Evolutionary conservation across 2,329 filamentous ascomycete species (phyloP), one percentile per base, ranked within the genome.

Genomic region (Lachnellula occidentalis): DNA sequence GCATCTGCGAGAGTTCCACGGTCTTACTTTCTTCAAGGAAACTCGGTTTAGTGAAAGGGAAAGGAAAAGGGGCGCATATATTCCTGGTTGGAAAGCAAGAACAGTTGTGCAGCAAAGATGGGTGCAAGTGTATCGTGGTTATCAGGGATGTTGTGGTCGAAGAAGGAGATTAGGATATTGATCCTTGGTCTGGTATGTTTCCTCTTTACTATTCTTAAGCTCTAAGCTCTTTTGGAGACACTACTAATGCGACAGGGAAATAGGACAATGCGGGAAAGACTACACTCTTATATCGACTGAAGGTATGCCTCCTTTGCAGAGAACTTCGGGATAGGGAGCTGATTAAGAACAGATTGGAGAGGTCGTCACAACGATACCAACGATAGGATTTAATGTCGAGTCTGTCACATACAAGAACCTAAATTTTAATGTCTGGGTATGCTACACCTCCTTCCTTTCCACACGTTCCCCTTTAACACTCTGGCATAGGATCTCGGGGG

Each of bases 211-310:
- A 17, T 48, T 43, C 47, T 50, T 50, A 41, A 7, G n/a, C 3
- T 24, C 31, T 50, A 41, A 7, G n/a, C 3, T 24, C 31, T 47
- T 52, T 43, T 39, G 17, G 21, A 52, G 45, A 14, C 24, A 9
- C 53, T 46, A 48, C 54, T 58, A 50, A 58, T 47, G 8, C 6
- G n/a, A 34, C 19, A 34, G 19, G 14, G 21, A 4, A 52, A 37
- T 70, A 97, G 90, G 94, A 99, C 74, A 97, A 97, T 73, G 94
- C 94, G 47, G 94, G 94, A 72, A 99, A 99, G 77, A 99, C 94
- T 43, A 99, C 94, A 34, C 79, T 99, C 57, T 78, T 99, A 55
- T 99, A 99, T 78, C 88, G 92, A 74, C 78, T 99, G 64, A 96
- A 96, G 87, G 90, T 95, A 72, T 67, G 52, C 49, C 36, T 24